A percentile compares a stretch with the other conserved stretches of the same genome.
These are phyloP conservation scores for Papiliotrema laurentii DNA, from an alignment of 1,284 basidiomycete genomes.

Conservation along the genomic window DNA sequence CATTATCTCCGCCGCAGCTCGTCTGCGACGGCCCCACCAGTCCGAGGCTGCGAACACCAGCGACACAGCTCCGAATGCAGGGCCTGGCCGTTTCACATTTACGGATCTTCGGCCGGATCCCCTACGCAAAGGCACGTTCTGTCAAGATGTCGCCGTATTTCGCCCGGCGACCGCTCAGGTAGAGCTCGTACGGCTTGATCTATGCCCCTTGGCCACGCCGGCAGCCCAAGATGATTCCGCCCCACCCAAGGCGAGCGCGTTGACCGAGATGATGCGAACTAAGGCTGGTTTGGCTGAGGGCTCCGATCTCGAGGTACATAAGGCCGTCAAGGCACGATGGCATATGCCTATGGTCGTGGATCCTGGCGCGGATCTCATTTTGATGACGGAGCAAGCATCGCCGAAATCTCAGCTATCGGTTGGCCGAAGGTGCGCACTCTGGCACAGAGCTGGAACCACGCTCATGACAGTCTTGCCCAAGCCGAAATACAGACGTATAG, in stretches of 20 bases:
- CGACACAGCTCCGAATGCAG: neutral
- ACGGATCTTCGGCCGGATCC: conserved; percentile 13
- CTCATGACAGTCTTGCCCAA: conserved; percentile 60
- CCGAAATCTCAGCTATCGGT: too few relatives aligned
- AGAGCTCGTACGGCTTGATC: conserved; percentile 25
- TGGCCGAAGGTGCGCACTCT: too few relatives aligned
- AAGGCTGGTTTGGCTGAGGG: conserved; percentile 16
- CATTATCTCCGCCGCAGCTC: conserved; percentile 57
- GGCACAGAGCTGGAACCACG: neutral
- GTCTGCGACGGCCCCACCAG: conserved; percentile 47
- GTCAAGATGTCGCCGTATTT: conserved; percentile 32
- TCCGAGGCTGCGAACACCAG: neutral
- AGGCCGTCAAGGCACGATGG: conserved; percentile 64
- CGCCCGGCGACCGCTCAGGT: conserved; percentile 16
- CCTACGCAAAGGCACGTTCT: conserved; percentile 11
- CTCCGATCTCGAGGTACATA: conserved; percentile 54
- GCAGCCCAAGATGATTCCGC: neutral
- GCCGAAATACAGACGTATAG: conserved; percentile 74
- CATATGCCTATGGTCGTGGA: conserved; percentile 52
- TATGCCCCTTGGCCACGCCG: neutral
- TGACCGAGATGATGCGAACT: conserved; percentile 43
- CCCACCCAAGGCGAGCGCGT: conserved; percentile 26
- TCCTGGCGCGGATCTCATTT: too few relatives aligned
- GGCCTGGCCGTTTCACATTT: conserved; percentile 16
- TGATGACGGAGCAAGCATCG: too few relatives aligned